Base-by-base conservation (phyloP, 176 grass and related monocot genomes). In the Phragmites australis region DNA sequence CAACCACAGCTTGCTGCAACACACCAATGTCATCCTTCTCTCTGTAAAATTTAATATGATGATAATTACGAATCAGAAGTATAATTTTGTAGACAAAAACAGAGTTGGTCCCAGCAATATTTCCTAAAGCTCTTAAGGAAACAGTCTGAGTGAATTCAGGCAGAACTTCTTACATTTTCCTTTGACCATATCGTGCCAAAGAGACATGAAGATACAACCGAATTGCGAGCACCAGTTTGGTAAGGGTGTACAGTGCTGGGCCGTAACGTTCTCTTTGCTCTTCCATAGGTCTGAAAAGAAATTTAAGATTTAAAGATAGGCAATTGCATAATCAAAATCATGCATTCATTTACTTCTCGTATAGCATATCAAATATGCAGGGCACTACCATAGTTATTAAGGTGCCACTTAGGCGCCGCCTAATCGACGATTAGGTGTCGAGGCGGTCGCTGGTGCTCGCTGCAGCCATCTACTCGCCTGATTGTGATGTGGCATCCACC, bases 221-320 rank as follows among this genome's bases (percentile, higher is more conserved):
- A 85, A 99, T 89, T 77, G 75, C 75, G 52, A 95, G 70, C 44
- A 86, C 86, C 75, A 99, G 75, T 65, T 87, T 99, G 48, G 90
- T 95, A 78, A 99, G 90, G 34, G 77, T 91, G 59, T 95, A 99
- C 26, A 99, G 73, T 65, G 90, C 77, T 79, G 96, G 96, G 26
- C 96, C 96, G 76, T 99, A 99, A 25, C 96, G 92, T 69, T 85
- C 83, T 86, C 96, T 87, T 83, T 99, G 96, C 82, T 95, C 96
- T 89, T 95, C 96, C 96, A 99, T 99, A 41, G 93, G 96, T 22
- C 95, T 98, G 70, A 80, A 43, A 16, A 66, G 19, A 61, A 82
- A 82, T 71, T 86, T 82, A 27, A 75, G 70, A 49, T 76, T 81
- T 61, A 64, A 85, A 85, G 52, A 75, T 43, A 69, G 13, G 53